Conservation (phyloP, 1,284 basidiomycete species). For the Chondrostereum purpureum region DNA sequence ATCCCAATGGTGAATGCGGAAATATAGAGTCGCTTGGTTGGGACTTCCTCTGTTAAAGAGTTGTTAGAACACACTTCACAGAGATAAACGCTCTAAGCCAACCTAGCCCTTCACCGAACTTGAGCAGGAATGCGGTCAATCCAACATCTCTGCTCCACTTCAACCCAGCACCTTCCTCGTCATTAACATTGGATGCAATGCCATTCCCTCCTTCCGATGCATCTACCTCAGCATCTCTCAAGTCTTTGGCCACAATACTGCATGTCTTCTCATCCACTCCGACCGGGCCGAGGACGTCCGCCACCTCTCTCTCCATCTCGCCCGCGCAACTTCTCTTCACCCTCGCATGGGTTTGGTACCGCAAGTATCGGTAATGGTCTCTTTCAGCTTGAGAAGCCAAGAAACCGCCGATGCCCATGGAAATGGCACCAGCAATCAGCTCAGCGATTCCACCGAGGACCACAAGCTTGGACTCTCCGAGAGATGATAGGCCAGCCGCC, state of each 20-base stretch:
- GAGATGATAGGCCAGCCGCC: slow-evolving; percentile 83
- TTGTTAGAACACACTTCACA: slow-evolving; percentile 4
- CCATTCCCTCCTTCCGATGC: slow-evolving; percentile 22
- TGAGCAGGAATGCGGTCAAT: slow-evolving; percentile 85
- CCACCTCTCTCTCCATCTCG: slow-evolving; percentile 94
- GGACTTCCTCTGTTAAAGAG: slow-evolving; percentile 66
- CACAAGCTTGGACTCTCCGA: slow-evolving; percentile 84
- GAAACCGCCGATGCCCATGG: slow-evolving; percentile 97
- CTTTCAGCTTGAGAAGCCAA: slow-evolving; percentile 94
- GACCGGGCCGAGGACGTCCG: slow-evolving; percentile 80
- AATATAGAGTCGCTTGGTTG: slow-evolving; percentile 60
- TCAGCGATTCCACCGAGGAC: slow-evolving; percentile 90
- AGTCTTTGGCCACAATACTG: slow-evolving; percentile 68
- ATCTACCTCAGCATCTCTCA: slow-evolving; percentile 61
- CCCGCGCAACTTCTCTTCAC: slow-evolving; percentile 84
- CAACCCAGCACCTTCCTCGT: slow-evolving; percentile 45
- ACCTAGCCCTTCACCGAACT: slow-evolving; percentile 88
- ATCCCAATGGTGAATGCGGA: slow-evolving; percentile 92
- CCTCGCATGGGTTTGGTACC: slow-evolving; percentile 69
- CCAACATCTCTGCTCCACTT: slow-evolving; percentile 72
- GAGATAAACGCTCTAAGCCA: slow-evolving; percentile 15
- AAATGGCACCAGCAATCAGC: slow-evolving; percentile 91
- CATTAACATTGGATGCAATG: slow-evolving; percentile 13
- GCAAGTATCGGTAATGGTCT: slow-evolving; percentile 86
- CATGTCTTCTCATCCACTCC: slow-evolving; percentile 84